Evolutionary conservation across 164 flowering plant genomes (phyloP), one percentile per base, ranked within the genome.

Genomic region (Chimonanthus salicifolius): DNA sequence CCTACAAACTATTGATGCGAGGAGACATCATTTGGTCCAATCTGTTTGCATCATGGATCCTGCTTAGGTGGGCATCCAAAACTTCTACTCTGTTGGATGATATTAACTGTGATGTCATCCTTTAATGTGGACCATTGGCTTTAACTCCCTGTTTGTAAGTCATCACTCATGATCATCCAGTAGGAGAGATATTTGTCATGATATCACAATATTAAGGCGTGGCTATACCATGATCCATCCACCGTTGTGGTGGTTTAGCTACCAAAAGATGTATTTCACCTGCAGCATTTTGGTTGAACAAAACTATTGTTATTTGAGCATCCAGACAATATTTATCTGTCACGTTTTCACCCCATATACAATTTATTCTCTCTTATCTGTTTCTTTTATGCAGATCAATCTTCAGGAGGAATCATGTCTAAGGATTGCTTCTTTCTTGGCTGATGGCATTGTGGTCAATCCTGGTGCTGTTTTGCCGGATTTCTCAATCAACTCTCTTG

Each of bases 321-420:
- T 4, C 7, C 13, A 11, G 48, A 68, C 20, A 54, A 48, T 68
- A 2, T 33, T 15, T 66, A 33, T 2, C 54, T 48, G 5, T 18
- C 70, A 44, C 6, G 4, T 54, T 2, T 13, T 54, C 15, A 0
- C 10, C 15, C 15, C 13, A 10, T 54, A 4, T 9, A 54, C 15
- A 54, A 1, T 10, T 5, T 16, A 4, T 66, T 47, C 69, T 45
- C 45, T 70, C 7, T 9, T 70, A 62, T 75, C 70, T 64, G 20
- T 2, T 51, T 82, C 68, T 73, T 44, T 7, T 49, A 5, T 50
- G 45, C 88, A 95, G 99, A 83, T 95, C 75, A 83, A 89, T 83
- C 97, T 95, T 83, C 98, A 93, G 80, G 99, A 95, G 82, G 94
- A 91, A 82, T 86, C 98, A 69, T 95, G 97, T 80, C 84, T 95